Evolutionary conservation across 2,329 filamentous ascomycete genomes (phyloP).

Genomic region (Cercospora sojina): DNA sequence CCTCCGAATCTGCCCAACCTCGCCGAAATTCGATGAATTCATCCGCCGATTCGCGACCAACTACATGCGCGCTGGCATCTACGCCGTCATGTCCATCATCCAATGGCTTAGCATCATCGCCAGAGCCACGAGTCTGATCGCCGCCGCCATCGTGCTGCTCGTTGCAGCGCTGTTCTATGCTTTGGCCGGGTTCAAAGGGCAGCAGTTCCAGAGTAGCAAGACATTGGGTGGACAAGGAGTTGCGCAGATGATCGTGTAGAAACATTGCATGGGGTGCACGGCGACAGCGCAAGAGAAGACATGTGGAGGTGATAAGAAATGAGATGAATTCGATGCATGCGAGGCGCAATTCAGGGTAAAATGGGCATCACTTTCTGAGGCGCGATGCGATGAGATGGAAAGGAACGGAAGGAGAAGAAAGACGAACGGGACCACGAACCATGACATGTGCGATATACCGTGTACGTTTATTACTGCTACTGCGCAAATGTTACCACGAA

Average conservation of each 20-base stretch:
- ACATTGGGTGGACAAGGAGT: constrained; percentile 90
- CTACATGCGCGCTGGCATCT: constrained; percentile 91
- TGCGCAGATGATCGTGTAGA: constrained; percentile 92
- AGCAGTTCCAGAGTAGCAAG: constrained; percentile 89
- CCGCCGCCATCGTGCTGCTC: constrained; percentile 76
- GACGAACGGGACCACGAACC: not conserved
- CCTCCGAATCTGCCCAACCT: constrained; percentile 96
- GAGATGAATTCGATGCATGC: not conserved
- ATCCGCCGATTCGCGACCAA: constrained; percentile 94
- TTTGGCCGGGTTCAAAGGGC: constrained; percentile 74
- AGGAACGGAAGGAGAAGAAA: not conserved
- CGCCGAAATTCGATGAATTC: constrained; percentile 78
- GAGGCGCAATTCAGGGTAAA: not conserved
- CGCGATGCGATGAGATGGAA: not conserved
- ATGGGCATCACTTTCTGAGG: not conserved
- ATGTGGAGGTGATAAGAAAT: not conserved
- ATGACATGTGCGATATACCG: not conserved
- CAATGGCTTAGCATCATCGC: constrained; percentile 79
- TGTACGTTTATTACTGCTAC: not conserved
- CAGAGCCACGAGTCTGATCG: constrained; percentile 71
- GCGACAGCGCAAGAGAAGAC: not conserved
- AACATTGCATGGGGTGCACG: not conserved
- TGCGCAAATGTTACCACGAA: not conserved
- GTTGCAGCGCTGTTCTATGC: constrained; percentile 78
- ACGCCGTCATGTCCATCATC: constrained; percentile 73